These are phyloP conservation scores for Euphorbia lathyris DNA, from an alignment of 345 rosid species.

Conservation along the genomic window DNA sequence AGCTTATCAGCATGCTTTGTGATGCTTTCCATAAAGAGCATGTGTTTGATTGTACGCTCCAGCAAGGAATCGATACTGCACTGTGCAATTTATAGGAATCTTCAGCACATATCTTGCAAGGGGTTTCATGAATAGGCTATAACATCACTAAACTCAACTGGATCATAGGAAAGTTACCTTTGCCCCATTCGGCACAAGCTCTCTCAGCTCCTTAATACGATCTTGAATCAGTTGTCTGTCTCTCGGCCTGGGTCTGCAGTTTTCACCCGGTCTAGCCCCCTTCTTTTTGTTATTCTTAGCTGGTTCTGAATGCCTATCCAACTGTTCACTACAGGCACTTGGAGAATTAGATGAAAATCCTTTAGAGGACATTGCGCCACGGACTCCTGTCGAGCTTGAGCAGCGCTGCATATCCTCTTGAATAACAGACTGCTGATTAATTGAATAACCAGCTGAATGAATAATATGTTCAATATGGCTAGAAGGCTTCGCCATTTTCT, in stretches of 20 bases:
- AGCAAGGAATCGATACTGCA: conserved; percentile 97
- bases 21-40: conserved; percentile 78
- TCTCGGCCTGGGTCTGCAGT: conserved; percentile 87
- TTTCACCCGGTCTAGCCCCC: conserved; percentile 88
- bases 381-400: conserved; percentile 50
- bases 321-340: conserved; percentile 59
- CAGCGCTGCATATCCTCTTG: conserved; percentile 43
- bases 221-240: conserved; percentile 97
- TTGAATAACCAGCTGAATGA: conserved; percentile 44
- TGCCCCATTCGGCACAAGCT: conserved; percentile 89
- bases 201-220: conserved; percentile 93
- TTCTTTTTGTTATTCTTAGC: conserved; percentile 65
- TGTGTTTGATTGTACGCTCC: conserved; percentile 92
- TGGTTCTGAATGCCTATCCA: conserved; percentile 57
- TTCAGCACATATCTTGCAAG: conserved; percentile 23
- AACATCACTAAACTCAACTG: background rate
- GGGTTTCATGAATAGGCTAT: conserved; percentile 4
- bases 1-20: conserved; percentile 90
- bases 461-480: conserved; percentile 36
- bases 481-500: conserved; percentile 48
- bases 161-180: conserved; percentile 61
- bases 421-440: conserved; percentile 40
- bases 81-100: conserved; percentile 44
- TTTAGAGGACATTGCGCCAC: conserved; percentile 58
- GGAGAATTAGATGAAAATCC: conserved; percentile 72